Conservation (phyloP, 2,329 filamentous ascomycete species). For the Ophiostoma ips region DNA sequence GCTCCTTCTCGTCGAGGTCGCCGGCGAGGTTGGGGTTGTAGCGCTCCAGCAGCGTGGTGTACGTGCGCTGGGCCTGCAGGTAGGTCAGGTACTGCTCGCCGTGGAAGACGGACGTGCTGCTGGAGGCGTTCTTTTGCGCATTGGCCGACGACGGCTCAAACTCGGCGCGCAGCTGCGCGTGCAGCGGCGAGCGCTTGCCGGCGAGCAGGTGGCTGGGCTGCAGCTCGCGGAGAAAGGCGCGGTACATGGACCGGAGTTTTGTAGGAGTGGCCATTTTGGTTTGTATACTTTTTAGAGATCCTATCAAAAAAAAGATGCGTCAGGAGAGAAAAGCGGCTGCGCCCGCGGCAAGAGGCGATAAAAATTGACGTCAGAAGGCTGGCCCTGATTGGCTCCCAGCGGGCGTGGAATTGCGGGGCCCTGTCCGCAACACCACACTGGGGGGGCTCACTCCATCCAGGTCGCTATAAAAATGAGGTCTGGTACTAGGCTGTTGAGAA, state of each 20-base stretch:
- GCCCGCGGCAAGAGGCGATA: not conserved
- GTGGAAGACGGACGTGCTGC: slow-evolving; percentile 22
- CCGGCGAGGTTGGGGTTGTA: slow-evolving; percentile 81
- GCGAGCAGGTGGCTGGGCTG: slow-evolving; percentile 51
- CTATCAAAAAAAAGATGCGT: too few species aligned
- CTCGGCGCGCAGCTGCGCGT: slow-evolving; percentile 51
- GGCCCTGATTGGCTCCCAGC: not conserved
- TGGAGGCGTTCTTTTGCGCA: slow-evolving; percentile 14
- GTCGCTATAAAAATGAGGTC: not conserved
- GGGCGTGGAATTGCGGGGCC: not conserved
- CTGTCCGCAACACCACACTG: not conserved
- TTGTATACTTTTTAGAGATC: not conserved
- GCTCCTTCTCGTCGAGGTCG: slow-evolving; percentile 66
- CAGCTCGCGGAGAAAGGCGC: slow-evolving; percentile 76
- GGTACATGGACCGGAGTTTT: slow-evolving; percentile 64
- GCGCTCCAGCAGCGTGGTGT: slow-evolving; percentile 67
- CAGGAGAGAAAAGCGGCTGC: not conserved
- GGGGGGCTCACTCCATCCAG: not conserved
- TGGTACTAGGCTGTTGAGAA: too few species aligned
- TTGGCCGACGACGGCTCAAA: slow-evolving; percentile 30
- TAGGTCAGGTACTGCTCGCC: slow-evolving; percentile 73
- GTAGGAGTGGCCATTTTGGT: slow-evolving; percentile 14
- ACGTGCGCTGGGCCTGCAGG: slow-evolving; percentile 71
- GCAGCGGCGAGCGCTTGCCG: slow-evolving; percentile 50
- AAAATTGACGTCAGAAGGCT: slow-evolving; percentile 2